Percentiles rank a stretch among this genome's conserved stretches.
Evolutionary conservation across 148 eudicot species (phyloP).

Genomic region (Beta vulgaris): DNA sequence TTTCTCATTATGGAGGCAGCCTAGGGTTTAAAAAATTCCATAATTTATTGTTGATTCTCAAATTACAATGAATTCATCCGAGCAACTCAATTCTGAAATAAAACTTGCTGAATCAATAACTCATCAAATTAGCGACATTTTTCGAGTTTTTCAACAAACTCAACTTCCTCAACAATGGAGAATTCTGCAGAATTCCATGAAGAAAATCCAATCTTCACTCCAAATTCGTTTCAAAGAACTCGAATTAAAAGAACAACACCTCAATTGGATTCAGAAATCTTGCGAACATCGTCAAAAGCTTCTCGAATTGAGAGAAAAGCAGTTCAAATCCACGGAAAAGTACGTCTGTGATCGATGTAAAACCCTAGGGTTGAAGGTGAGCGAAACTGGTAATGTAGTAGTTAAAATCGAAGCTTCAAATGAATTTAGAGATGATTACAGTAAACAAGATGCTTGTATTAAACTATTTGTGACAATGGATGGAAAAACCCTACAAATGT

Average conservation of each 20-base stretch:
- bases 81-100: not conserved
- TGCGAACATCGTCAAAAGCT: conserved; percentile 2
- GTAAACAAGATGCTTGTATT: not conserved
- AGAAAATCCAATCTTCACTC: not conserved
- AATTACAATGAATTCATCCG: not conserved
- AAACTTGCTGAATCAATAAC: conserved; percentile 3
- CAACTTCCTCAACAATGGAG: conserved; percentile 6
- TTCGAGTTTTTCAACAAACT: not conserved
- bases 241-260: not conserved
- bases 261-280: not conserved
- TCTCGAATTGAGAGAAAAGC: not conserved
- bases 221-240: conserved; percentile 7
- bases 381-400: not conserved
- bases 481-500: conserved; percentile 5
- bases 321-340: not conserved
- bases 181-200: not conserved
- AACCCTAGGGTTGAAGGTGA: conserved; percentile 9
- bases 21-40: no score
- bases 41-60: no score
- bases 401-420: conserved; percentile 5
- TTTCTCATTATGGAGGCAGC: no score
- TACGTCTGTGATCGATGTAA: conserved; percentile 7
- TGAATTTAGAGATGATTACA: not conserved
- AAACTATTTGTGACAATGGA: conserved; percentile 13
- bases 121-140: not conserved